Base-by-base conservation (phyloP, 73 alveolate species). In the Durusdinium trenchii region DNA sequence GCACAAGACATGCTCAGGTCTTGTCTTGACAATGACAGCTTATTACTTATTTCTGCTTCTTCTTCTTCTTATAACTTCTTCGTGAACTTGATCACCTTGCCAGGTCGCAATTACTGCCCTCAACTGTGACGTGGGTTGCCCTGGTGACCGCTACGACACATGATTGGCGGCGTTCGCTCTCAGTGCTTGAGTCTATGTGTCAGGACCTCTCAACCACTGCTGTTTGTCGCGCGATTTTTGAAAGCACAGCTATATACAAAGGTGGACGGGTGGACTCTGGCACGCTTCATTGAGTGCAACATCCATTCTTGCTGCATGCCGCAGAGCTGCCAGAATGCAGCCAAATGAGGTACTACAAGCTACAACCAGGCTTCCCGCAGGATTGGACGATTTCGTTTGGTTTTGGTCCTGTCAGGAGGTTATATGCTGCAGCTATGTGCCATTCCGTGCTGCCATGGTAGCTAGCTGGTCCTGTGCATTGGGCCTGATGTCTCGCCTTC, bases 71-170 rank as follows among this genome's bases (percentile, higher is more conserved):
- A n/a, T n/a, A n/a, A n/a, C n/a, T n/a, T n/a, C n/a, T n/a, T 16
- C 69, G 12, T 57, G 23, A 57, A 57, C 69, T 16, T 16, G 12
- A 23, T 57, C 23, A 23, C 69, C 23, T 57, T 57, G 32, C 12
- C 85, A 73, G 85, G 85, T 73, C 52, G 85, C 85, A 73, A 51
- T 51, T 73, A 12, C 38, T 73, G 36, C 85, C 85, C 14, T 73
- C 85, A 1, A 48, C 85, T 38, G 85, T 73, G 50, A 73, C 85
- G 52, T 73, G 85, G 85, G 85, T 73, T 6, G 85, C 85, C 50
- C 4, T 51, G n/a, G 85, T 73, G 85, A 73, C 52, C 85, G n/a
- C 85, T 6, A 73, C 85, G 28, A 51, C 52, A 7, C 50, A 51
- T 6, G 51, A 73, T 38, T 73, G 85, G 85, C 85, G 32, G 42